phyloP scores from a whole-genome alignment of 768 basidiomycete species.

The Boletus rubescentipes region DNA sequence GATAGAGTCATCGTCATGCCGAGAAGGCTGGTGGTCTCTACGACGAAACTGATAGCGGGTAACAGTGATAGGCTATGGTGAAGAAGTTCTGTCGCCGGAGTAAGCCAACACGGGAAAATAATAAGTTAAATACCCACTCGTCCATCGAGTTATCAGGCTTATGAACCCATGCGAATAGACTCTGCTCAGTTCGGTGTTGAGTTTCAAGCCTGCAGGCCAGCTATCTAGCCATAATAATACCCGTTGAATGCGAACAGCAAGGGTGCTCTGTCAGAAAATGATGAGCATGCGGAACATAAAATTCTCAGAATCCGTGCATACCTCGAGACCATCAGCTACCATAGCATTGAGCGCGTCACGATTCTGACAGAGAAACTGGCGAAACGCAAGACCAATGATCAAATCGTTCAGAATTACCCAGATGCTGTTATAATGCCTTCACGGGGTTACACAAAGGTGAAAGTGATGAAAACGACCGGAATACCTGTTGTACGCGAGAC shows the following conservation, averaged over 20 bases:
- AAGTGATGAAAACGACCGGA: conserved; percentile 10
- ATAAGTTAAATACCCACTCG: conserved; percentile 47
- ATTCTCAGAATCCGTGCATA: conserved; percentile 21
- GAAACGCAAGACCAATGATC: conserved; percentile 75
- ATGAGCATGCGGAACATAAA: background rate
- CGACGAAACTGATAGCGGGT: conserved; percentile 26
- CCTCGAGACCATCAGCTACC: conserved; percentile 41
- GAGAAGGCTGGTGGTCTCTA: conserved; percentile 37
- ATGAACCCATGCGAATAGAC: conserved; percentile 79
- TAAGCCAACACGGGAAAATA: conserved; percentile 8
- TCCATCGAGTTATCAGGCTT: conserved; percentile 67
- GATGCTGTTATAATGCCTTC: conserved; percentile 85
- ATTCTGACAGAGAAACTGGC: conserved; percentile 71
- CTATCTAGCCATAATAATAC: conserved; percentile 82
- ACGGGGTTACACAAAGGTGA: background rate
- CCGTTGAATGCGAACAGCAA: conserved; percentile 41
- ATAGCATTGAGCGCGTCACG: conserved; percentile 43
- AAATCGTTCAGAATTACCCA: conserved; percentile 93
- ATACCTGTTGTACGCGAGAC: conserved; percentile 69
- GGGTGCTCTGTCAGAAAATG: conserved; percentile 14
- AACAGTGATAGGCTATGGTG: conserved; percentile 20
- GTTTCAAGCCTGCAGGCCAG: conserved; percentile 95
- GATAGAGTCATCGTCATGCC: conserved; percentile 71
- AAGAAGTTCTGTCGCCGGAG: conserved; percentile 17
- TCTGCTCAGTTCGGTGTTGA: conserved; percentile 90